These are phyloP conservation scores for Fusarium sublunatum DNA, from an alignment of 2,329 filamentous ascomycete genomes.

Conservation along the genomic window DNA sequence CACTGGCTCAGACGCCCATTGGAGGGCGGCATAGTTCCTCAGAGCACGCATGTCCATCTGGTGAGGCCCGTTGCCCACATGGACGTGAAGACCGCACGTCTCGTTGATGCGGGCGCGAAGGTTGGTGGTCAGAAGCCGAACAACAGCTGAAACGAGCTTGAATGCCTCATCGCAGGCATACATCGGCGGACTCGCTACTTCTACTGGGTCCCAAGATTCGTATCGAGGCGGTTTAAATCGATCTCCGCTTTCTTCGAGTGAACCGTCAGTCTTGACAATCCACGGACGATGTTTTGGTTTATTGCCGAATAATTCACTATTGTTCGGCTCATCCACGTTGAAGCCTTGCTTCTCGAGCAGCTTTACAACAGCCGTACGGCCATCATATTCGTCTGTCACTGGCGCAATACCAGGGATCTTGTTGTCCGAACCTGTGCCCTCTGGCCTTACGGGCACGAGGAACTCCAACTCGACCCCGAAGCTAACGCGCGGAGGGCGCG, in stretches of 20 bases:
- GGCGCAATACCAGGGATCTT: conserved; percentile 15
- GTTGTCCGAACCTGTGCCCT: conserved; percentile 1
- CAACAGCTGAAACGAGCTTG: conserved; percentile 46
- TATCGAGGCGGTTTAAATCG: not conserved
- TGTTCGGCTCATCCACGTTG: not conserved
- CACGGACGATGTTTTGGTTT: conserved; percentile 6
- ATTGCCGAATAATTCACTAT: too few relatives aligned
- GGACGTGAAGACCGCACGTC: conserved; percentile 52
- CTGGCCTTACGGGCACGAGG: conserved; percentile 7
- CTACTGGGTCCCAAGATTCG: conserved; percentile 43
- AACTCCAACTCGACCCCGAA: conserved; percentile 42
- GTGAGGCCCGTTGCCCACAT: conserved; percentile 51
- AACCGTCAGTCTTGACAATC: conserved; percentile 15
- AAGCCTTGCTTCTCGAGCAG: conserved; percentile 12
- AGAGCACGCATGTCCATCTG: conserved; percentile 46
- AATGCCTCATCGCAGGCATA: conserved; percentile 47
- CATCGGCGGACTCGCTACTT: conserved; percentile 51
- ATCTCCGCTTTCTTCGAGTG: conserved; percentile 6
- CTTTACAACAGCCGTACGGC: not conserved
- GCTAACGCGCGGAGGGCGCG: conserved; percentile 29
- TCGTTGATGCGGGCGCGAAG: conserved; percentile 51
- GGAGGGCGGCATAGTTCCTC: conserved; percentile 48
- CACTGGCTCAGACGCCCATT: conserved; percentile 53
- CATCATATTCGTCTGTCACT: not conserved
- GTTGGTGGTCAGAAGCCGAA: conserved; percentile 48